Evolutionary conservation across 2,329 filamentous ascomycete species (phyloP).

Genomic region (Epichloe sp.): DNA sequence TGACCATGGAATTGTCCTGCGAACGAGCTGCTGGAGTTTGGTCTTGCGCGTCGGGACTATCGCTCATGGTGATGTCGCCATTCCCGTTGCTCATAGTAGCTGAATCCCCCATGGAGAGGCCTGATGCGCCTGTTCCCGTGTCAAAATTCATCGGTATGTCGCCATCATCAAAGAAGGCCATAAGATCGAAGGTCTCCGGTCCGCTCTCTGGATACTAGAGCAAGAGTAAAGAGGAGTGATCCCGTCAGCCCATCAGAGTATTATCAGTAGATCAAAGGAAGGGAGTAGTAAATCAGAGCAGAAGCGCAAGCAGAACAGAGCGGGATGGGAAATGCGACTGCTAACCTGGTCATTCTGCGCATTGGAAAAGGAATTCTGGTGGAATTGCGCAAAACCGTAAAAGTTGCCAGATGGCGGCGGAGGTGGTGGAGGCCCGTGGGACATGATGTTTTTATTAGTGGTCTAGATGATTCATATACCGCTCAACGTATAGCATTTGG

Average conservation of each 20-base stretch:
- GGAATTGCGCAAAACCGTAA: constrained; percentile 3
- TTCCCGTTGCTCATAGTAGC: constrained; percentile 11
- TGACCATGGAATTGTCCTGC: constrained; percentile 21
- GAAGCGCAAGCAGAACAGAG: not conserved
- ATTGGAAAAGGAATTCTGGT: constrained; percentile 1
- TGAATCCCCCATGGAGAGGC: constrained; percentile 9
- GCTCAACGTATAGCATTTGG: constrained; percentile 2
- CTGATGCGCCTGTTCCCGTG: constrained; percentile 14
- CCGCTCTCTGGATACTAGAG: constrained; percentile 9
- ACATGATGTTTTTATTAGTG: constrained; percentile 5
- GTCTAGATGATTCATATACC: not conserved
- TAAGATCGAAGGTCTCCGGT: constrained; percentile 25
- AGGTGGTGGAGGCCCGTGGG: constrained; percentile 5
- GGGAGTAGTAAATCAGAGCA: not conserved
- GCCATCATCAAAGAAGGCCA: constrained; percentile 30
- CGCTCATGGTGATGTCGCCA: constrained; percentile 6
- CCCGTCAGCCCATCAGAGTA: constrained; percentile 1
- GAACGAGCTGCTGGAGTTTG: constrained; percentile 14
- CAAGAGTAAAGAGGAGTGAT: not conserved
- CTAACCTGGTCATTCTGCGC: constrained; percentile 4
- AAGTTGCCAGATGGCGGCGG: constrained; percentile 4
- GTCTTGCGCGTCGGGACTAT: constrained; percentile 13
- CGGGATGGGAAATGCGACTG: not conserved
- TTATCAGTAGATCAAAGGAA: not conserved
- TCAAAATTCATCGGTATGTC: constrained; percentile 33